phyloP scores from a whole-genome alignment of 768 basidiomycete genomes.

The Pleurotus eryngii region DNA sequence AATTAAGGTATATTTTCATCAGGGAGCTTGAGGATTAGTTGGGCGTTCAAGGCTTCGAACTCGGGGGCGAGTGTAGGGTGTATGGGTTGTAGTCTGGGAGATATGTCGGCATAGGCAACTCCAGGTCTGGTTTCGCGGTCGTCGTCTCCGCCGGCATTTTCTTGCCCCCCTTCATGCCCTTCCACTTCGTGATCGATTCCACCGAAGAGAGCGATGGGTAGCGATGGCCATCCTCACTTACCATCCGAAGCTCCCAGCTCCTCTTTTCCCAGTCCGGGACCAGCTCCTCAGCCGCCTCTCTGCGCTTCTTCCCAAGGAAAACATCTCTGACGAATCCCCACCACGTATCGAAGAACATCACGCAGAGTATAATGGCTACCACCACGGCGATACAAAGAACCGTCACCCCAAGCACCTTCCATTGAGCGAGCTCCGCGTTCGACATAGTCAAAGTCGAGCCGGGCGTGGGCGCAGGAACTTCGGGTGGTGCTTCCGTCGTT shows the following conservation, averaged over 20 bases:
- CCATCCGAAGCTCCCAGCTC: conserved; percentile 54
- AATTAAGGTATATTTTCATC: neutral
- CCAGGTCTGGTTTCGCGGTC: neutral
- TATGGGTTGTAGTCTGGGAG: conserved; percentile 24
- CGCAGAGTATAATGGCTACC: conserved; percentile 48
- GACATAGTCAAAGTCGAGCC: conserved; percentile 22
- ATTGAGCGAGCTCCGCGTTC: conserved; percentile 45
- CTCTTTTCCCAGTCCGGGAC: conserved; percentile 63
- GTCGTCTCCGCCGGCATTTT: conserved; percentile 6
- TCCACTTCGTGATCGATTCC: conserved; percentile 31
- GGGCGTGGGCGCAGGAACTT: neutral
- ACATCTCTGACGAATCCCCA: conserved; percentile 57
- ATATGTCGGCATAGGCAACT: conserved; percentile 20
- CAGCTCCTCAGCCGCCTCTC: conserved; percentile 43
- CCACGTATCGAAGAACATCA: conserved; percentile 73
- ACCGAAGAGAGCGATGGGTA: conserved; percentile 42
- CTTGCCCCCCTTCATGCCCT: conserved; percentile 13
- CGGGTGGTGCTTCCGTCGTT: neutral
- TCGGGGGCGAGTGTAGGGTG: neutral
- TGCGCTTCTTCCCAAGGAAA: conserved; percentile 35
- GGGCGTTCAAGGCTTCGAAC: neutral
- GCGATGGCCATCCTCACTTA: conserved; percentile 42
- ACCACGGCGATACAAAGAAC: conserved; percentile 62
- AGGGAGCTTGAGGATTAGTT: neutral
- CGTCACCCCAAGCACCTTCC: conserved; percentile 70